phyloP scores from a whole-genome alignment of 192 early-diverging fungal species.

The Rhizophagus sp. region DNA sequence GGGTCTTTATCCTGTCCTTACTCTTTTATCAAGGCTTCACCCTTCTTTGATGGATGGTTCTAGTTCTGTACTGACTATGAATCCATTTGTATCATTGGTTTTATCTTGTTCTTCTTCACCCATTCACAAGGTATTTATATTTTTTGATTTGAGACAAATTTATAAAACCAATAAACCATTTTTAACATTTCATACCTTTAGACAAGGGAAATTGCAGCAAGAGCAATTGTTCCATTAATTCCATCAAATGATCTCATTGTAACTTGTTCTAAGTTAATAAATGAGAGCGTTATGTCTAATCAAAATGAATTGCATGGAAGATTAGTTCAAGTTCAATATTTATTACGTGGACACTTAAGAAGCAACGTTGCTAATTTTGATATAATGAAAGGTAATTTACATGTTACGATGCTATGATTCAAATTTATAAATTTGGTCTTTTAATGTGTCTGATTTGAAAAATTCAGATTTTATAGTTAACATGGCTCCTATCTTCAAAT shows the following conservation, averaged over 20 bases:
- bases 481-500: neutral
- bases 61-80: slow-evolving; percentile 39
- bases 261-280: slow-evolving; percentile 51
- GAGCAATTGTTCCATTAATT: slow-evolving; percentile 78
- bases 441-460: neutral
- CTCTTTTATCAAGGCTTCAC: slow-evolving; percentile 79
- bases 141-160: neutral
- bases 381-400: slow-evolving; percentile 32
- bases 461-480: slow-evolving; percentile 9
- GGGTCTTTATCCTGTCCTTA: slow-evolving; percentile 87
- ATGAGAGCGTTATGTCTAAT: slow-evolving; percentile 39
- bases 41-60: slow-evolving; percentile 56
- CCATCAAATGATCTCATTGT: slow-evolving; percentile 59
- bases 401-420: neutral
- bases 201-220: slow-evolving; percentile 84
- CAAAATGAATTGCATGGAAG: slow-evolving; percentile 79
- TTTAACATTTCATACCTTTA: slow-evolving; percentile 41
- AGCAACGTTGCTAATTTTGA: slow-evolving; percentile 42
- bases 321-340: slow-evolving; percentile 69
- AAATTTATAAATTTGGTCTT: neutral
- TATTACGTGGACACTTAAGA: slow-evolving; percentile 66
- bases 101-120: slow-evolving; percentile 55
- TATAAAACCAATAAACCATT: neutral
- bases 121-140: slow-evolving; percentile 48
- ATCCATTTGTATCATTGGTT: slow-evolving; percentile 53